Conservation (phyloP, 257 asterid species). For the Avicennia marina region DNA sequence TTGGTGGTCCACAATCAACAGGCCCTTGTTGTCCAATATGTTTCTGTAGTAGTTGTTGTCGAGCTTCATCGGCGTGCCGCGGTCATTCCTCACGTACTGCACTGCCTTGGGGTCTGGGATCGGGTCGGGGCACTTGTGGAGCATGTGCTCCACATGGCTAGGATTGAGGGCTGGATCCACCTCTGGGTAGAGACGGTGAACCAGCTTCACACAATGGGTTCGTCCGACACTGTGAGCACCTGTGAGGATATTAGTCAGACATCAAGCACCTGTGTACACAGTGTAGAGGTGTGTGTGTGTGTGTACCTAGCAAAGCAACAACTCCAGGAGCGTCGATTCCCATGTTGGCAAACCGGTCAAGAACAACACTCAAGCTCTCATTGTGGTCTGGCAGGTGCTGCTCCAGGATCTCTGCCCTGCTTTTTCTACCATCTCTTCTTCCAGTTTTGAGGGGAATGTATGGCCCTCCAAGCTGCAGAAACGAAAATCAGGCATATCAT, state of each 20-base stretch:
- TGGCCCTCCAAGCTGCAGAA: constrained; percentile 82
- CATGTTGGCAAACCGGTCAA: constrained; percentile 66
- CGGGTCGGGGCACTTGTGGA: constrained; percentile 90
- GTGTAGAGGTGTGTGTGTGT: no score
- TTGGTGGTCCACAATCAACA: constrained; percentile 79
- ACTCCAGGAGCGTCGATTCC: constrained; percentile 78
- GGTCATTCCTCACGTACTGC: constrained; percentile 91
- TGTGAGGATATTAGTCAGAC: constrained; percentile 12
- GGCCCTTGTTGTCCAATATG: constrained; percentile 82
- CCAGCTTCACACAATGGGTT: constrained; percentile 94
- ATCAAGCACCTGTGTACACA: no score
- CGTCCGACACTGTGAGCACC: constrained; percentile 97
- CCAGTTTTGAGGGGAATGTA: constrained; percentile 83
- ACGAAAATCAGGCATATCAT: no score
- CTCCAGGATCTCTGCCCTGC: constrained; percentile 83
- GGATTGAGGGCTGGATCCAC: constrained; percentile 88
- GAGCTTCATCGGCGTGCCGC: constrained; percentile 89
- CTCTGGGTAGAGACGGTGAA: constrained; percentile 93
- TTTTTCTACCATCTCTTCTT: constrained; percentile 89
- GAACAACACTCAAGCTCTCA: constrained; percentile 84
- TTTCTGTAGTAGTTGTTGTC: constrained; percentile 90
- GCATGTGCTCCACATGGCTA: constrained; percentile 84
- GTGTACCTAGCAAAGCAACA: constrained; percentile 88
- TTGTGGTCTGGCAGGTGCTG: constrained; percentile 94
- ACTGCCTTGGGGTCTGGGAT: constrained; percentile 99